Base-by-base conservation (phyloP, 306 rosid species). In the Dalbergia oliveri region DNA sequence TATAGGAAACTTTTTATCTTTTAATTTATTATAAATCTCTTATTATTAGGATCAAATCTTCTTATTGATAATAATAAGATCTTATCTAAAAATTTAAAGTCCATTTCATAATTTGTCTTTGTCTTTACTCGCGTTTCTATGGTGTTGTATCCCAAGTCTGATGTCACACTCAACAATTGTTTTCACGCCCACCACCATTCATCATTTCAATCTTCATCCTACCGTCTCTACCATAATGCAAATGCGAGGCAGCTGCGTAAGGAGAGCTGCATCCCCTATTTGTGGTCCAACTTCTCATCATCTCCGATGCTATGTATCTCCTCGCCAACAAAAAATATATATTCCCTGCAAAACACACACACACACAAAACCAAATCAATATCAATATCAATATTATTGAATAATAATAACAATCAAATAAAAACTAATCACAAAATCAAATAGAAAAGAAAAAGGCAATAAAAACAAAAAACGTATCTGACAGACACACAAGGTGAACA, bases 301-400 rank as follows among this genome's bases (percentile, higher is more conserved):
- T 43, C 44, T 63, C 72, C 75, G 31, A 26, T 26, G 31, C 1
- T 26, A 26, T 2, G 18, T 34, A 13, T 34, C 66, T 51, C 37
- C 66, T 49, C 6, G 10, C 76, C 66, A 19, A 70, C 75, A 41
- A 59, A 23, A 41, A 59, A 23, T 12, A 1, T 21, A 35, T 45
- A 68, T 68, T 63, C 64, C 70, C 89, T 86, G 89, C 81, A 80
- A 83, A 61, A 80, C 67, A 68, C 70, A 79, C 61, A 73, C 58
- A 51, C 4, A 34, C 23, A 15, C 41, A 26, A 13, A 78, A 47
- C 9, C 9, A n/a, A 6, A 54, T 54, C 73, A 61, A 67, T 21
- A 82, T 3, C 44, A 16, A 14, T 6, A 54, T 58, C 9, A n/a
- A 39, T 16, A 11, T 41, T 5, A 45, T 26, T 26, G 31, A 26